phyloP scores from a whole-genome alignment of 805 yeast genomes.

The Metschnikowia reukaufii region DNA sequence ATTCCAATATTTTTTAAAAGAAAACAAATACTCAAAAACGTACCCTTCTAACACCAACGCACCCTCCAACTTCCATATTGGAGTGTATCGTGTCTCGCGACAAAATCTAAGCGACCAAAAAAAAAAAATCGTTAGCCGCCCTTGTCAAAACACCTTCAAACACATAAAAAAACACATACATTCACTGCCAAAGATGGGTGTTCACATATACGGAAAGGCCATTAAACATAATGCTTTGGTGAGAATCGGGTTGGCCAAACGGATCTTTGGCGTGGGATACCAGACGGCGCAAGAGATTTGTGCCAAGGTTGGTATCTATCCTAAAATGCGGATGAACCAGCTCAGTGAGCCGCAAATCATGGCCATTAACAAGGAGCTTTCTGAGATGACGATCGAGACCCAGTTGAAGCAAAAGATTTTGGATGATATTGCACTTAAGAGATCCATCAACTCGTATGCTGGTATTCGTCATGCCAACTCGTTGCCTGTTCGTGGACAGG shows the following conservation, averaged over 20 bases:
- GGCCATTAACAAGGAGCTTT: conserved; percentile 82
- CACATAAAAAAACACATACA: background rate
- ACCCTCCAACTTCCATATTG: background rate
- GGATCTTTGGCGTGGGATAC: conserved; percentile 85
- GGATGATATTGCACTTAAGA: conserved; percentile 76
- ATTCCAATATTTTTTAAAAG: too few species aligned
- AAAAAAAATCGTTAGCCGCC: background rate
- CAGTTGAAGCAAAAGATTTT: conserved; percentile 70
- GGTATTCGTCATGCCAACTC: conserved; percentile 91
- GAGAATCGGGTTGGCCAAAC: conserved; percentile 66
- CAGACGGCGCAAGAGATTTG: conserved; percentile 72
- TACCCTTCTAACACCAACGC: too few species aligned
- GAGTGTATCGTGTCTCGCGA: background rate
- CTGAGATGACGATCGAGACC: conserved; percentile 80
- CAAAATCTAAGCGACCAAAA: background rate
- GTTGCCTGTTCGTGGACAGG: conserved; percentile 70
- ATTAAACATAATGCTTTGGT: conserved; percentile 45
- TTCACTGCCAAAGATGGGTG: conserved; percentile 44
- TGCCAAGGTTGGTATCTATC: conserved; percentile 87
- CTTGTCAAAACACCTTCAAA: background rate
- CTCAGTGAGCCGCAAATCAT: conserved; percentile 83
- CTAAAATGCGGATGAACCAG: conserved; percentile 92
- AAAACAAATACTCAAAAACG: too few species aligned
- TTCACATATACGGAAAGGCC: conserved; percentile 45
- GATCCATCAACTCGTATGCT: conserved; percentile 76